These are phyloP conservation scores for Helminthosporium solani DNA, from an alignment of 2,329 filamentous ascomycete genomes.

Conservation along the genomic window DNA sequence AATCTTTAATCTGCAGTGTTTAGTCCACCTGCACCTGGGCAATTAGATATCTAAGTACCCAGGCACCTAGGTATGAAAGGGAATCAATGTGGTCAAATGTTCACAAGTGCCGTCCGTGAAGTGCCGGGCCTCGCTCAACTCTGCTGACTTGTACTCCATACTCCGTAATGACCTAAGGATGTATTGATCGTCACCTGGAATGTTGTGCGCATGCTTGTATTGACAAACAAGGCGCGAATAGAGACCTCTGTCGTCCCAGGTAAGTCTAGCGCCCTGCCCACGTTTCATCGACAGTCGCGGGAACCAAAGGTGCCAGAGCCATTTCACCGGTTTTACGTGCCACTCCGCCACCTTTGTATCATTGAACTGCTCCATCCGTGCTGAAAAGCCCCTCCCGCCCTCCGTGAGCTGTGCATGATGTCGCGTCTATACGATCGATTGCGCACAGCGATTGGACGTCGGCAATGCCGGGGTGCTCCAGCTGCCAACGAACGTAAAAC, in stretches of 20 bases:
- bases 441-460: constrained; percentile 8
- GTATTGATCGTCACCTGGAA: background rate
- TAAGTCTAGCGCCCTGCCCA: constrained; percentile 1
- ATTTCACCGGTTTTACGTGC: constrained; percentile 1
- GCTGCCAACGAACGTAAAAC: background rate
- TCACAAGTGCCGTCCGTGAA: too few species aligned
- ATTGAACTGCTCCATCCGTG: constrained; percentile 5
- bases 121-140: too few species aligned
- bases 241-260: background rate
- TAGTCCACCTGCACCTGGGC: too few species aligned
- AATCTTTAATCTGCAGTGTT: too few species aligned
- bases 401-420: constrained; percentile 6
- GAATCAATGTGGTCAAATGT: too few species aligned
- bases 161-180: too few species aligned
- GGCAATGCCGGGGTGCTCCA: too few species aligned
- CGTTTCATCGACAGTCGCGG: background rate
- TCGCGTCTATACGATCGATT: too few species aligned
- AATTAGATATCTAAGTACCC: too few species aligned
- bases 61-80: too few species aligned
- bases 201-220: background rate
- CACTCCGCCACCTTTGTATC: background rate
- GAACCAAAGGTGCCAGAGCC: background rate
- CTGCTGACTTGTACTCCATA: too few species aligned
- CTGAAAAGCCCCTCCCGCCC: constrained; percentile 4
- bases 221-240: constrained; percentile 2